Evolutionary conservation across 257 asterid genomes (phyloP).

Genomic region (Buddleja alternifolia): DNA sequence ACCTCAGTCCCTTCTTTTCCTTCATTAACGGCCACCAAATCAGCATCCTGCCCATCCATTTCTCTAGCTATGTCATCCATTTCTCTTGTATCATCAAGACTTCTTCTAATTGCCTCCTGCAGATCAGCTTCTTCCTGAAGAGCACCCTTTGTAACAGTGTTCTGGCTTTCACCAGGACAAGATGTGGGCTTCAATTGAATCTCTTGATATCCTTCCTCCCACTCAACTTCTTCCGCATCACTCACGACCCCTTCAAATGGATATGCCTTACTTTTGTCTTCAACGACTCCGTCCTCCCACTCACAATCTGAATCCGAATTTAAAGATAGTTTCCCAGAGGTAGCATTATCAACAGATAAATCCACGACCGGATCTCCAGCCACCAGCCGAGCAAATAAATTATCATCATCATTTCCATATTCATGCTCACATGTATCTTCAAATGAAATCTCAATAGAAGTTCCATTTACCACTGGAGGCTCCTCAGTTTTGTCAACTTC

Average conservation of each 20-base stretch:
- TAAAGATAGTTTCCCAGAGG: slow-evolving; percentile 35
- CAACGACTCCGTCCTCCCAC: slow-evolving; percentile 75
- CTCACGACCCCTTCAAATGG: slow-evolving; percentile 37
- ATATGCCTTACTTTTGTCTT: slow-evolving; percentile 37
- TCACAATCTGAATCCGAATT: slow-evolving; percentile 60
- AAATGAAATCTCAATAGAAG: slow-evolving; percentile 81
- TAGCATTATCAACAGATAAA: slow-evolving; percentile 47
- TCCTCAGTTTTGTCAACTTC: slow-evolving; percentile 35
- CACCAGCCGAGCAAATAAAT: slow-evolving; percentile 71
- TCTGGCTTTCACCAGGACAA: slow-evolving; percentile 37
- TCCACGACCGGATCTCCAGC: slow-evolving; percentile 60
- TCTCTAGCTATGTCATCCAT: slow-evolving; percentile 30
- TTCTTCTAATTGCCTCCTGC: slow-evolving; percentile 80
- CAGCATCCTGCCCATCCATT: slow-evolving; percentile 27
- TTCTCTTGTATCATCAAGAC: slow-evolving; percentile 61
- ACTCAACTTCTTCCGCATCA: slow-evolving; percentile 67
- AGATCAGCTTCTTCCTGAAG: slow-evolving; percentile 68
- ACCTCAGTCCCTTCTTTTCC: slow-evolving; percentile 34
- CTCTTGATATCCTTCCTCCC: slow-evolving; percentile 81
- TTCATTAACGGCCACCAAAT: slow-evolving; percentile 31
- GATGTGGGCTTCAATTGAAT: slow-evolving; percentile 43
- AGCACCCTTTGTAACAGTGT: slow-evolving; percentile 53
- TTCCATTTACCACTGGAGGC: slow-evolving; percentile 40
- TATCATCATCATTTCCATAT: slow-evolving; percentile 56
- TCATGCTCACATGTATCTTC: slow-evolving; percentile 49